These are phyloP conservation scores for Parastagonospora nodorum DNA, from an alignment of 2,329 filamentous ascomycete genomes.

Conservation along the genomic window DNA sequence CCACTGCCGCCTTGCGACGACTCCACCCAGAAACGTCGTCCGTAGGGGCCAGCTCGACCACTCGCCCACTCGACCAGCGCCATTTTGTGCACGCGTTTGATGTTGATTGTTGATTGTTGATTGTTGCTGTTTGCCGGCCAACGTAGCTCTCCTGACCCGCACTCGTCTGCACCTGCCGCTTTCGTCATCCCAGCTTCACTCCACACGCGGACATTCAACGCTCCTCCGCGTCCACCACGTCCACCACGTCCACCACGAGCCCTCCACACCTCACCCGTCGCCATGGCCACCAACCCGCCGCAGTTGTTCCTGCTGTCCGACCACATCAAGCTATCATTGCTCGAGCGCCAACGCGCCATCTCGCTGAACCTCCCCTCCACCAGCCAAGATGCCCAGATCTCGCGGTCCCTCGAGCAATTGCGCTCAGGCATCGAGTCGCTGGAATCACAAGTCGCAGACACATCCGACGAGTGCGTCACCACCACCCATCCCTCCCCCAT, in stretches of 20 bases:
- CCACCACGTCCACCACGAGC: constrained; percentile 3
- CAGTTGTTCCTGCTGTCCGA: constrained; percentile 93
- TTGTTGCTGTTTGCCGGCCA: not conserved
- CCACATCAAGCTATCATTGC: constrained; percentile 93
- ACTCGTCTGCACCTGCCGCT: constrained; percentile 2
- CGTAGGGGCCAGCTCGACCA: not conserved
- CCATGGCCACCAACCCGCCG: constrained; percentile 56
- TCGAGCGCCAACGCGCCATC: constrained; percentile 87
- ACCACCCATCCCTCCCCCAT: not conserved
- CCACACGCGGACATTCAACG: not conserved
- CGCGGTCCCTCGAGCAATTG: constrained; percentile 84
- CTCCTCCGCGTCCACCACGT: constrained; percentile 5
- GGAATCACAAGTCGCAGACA: constrained; percentile 66
- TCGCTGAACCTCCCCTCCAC: constrained; percentile 78
- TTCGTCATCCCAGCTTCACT: constrained; percentile 1
- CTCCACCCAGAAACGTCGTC: not conserved
- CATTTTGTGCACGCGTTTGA: not conserved
- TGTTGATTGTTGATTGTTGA: constrained; percentile 1
- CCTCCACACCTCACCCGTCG: constrained; percentile 6
- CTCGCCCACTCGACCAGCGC: constrained; percentile 1
- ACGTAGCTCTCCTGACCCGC: too few species aligned
- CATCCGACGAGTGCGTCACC: constrained; percentile 57
- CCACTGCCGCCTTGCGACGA: constrained; percentile 14
- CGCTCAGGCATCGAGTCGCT: constrained; percentile 76
- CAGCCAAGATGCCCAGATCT: constrained; percentile 86